Evolutionary conservation across 768 basidiomycete genomes (phyloP), one percentile per base, ranked within the genome.

Genomic region (Vararia minispora): DNA sequence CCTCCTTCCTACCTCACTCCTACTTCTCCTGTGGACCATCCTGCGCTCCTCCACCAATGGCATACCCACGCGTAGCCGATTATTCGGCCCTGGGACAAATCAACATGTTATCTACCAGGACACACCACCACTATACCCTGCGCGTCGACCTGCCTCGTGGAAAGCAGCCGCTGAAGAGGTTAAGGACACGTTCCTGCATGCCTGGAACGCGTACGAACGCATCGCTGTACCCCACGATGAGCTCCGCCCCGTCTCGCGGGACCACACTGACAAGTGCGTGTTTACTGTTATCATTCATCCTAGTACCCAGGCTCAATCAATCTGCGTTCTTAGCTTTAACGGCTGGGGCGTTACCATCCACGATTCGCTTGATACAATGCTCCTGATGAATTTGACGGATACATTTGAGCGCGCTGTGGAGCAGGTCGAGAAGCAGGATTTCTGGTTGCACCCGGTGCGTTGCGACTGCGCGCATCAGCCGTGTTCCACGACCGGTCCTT

Each of bases 281-380:
- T 18, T 28, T 5, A 20, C 32, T 30, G n/a, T 3, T 13, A 20
- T 18, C 14, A 9, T 20, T 26, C 11, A 24, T 21, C 21, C 18
- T 20, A n/a, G n/a, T n/a, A n/a, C n/a, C n/a, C n/a, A n/a, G n/a
- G n/a, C n/a, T 26, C 3, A 31, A 17, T 28, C 27, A 31, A 26
- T 9, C 7, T 33, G 30, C 12, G n/a, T 22, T 9, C 6, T n/a
- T 43, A 84, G 81, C 40, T 80, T 83, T 54, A 84, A 84, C 52
- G 79, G 77, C 3, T 86, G 82, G 82, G 81, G 79, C 18, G 73
- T 81, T 2, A 76, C 83, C 5, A 67, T 74, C 36, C 72, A 84
- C 39, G 90, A 92, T 53, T 76, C 86, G 6, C 64, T 92, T 3
- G 88, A 91, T 51, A 87, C 86, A 0, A 79, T 92, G 67, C 59